Evolutionary conservation across 305 asterid genomes (phyloP).

Genomic region (Caryopteris hybrid): DNA sequence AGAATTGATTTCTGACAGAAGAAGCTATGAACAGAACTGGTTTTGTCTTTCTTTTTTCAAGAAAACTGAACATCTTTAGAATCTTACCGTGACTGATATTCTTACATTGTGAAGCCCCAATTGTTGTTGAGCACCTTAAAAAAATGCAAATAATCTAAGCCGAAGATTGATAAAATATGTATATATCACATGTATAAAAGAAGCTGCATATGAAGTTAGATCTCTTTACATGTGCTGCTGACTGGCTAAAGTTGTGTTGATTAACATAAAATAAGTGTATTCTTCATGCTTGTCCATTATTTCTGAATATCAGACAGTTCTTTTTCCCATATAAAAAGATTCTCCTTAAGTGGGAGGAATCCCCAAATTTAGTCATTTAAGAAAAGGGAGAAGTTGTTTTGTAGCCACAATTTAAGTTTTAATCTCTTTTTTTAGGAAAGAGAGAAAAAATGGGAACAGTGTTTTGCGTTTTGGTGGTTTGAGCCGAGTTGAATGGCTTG

Average conservation of each 20-base stretch:
- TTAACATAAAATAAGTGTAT: not conserved
- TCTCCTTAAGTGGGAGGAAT: no score
- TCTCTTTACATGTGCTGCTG: not conserved
- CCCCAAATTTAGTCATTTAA: no score
- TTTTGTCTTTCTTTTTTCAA: not conserved
- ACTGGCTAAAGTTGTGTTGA: not conserved
- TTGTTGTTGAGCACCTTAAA: constrained; percentile 39
- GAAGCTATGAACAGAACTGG: not conserved
- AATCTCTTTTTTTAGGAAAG: no score
- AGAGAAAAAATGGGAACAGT: no score
- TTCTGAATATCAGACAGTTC: not conserved
- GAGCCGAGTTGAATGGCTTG: no score
- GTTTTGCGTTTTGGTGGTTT: no score
- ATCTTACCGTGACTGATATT: constrained; percentile 34
- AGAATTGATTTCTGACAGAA: not conserved
- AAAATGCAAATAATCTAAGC: constrained; percentile 14
- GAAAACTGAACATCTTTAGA: constrained; percentile 4
- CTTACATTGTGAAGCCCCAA: constrained; percentile 36
- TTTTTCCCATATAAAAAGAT: no score
- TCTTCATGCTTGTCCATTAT: not conserved
- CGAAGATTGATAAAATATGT: not conserved
- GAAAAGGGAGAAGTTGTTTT: no score
- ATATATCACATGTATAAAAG: not conserved
- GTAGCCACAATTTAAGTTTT: no score
- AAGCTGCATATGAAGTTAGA: not conserved